Base-by-base conservation (phyloP, 257 asterid genomes). In the Plectranthus barbatus region DNA sequence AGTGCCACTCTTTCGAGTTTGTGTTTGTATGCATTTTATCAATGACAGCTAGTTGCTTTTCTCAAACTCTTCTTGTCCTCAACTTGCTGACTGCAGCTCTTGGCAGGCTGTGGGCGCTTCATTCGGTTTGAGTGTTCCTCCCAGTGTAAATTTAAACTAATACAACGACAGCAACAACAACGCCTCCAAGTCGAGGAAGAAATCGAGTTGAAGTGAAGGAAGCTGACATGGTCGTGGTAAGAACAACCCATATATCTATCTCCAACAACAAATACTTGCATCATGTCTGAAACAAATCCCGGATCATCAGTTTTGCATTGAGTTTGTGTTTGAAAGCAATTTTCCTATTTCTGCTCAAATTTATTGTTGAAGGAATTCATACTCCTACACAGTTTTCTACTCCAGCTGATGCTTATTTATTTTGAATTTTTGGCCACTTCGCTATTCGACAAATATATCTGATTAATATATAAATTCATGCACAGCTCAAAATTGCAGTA, bases 41-140 rank as follows among this genome's bases (percentile, higher is more conserved):
- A 7, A 34, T 34, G 10, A 9, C 8, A 7, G 7, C 1, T 34
- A 6, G 7, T 34, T 6, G 7, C 9, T 34, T 34, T 11, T 31
- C 5, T 0, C 37, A 7, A 4, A 6, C 11, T 11, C 9, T 7
- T 6, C 10, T 34, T 9, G 8, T 31, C 36, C 1, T 57, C 37
- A 33, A 34, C 10, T 31, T 29, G 20, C 19, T 39, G 12, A 36
- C 24, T 7, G 6, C 34, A 15, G 2, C 36, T 57, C 31, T 62
- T 39, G 64, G 75, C 85, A 91, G 97, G 95, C 85, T 33, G 97
- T 86, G 77, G 96, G 97, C 68, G 80, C 95, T 45, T 92, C 99
- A 1, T 92, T 92, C 77, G 85, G 97, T 52, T 81, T 89, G 53
- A 62, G 82, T 0, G 79, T 81, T 40, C 99, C 99, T 50, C 97